Evolutionary conservation across 179 eudicot species (phyloP), one percentile per base, ranked within the genome.

Genomic region (Beta lomatogona): DNA sequence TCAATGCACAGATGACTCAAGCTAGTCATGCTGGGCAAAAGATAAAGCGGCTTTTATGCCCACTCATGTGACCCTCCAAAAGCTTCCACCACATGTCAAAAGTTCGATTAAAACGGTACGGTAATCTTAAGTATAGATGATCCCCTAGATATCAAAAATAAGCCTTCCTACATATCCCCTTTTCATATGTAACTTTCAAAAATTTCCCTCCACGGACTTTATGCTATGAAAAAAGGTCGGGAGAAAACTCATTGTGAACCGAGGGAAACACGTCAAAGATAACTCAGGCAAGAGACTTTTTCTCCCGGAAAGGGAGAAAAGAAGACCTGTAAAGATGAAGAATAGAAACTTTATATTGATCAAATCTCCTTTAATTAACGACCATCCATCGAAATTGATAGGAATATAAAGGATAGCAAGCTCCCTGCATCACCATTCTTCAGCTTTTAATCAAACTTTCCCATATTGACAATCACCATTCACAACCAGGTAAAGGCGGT

Each of bases 31-130:
- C 18, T 28, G 59, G 61, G 79, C 19, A 77, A 73, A 25, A 58
- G 48, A 71, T 65, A 84, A 84, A 84, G 82, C 50, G 21, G 68
- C 82, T 85, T 85, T 78, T 25, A 48, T 59, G 73, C 77, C 84
- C 84, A 78, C 77, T 78, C 74, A 69, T 74, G 78, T 84, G 82
- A 81, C 9, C 79, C 82, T 31, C 41, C 15, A 61, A 50, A 63
- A 58, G 44, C 73, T 78, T 81, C 57, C 76, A 74, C 64, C 80
- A 75, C 82, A 74, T 78, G 82, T 60, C 72, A 54, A 78, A 77
- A 73, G 64, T 59, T 58, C 76, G 58, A 73, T 48, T 78, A 44
- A 60, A 77, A 78, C 65, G 18, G 50, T 59, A 63, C 71, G 72
- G 73, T 60, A 66, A 71, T 45, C 65, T 72, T 78, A 36, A 46